These are phyloP conservation scores for Ogataea sp. DNA, from an alignment of 805 yeast species.

Conservation along the genomic window DNA sequence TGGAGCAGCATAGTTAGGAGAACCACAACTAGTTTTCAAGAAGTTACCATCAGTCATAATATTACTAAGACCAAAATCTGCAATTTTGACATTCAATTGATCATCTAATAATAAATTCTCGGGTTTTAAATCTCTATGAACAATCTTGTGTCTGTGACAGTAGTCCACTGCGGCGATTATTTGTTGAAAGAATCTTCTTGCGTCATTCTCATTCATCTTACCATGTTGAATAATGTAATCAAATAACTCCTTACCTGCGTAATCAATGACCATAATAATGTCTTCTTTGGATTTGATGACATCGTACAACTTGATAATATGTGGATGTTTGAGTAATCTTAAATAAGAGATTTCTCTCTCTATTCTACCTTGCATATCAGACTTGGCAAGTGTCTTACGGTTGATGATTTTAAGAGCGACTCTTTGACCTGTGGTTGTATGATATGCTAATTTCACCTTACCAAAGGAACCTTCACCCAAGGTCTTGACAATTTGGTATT, in stretches of 20 bases:
- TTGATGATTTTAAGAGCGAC: slow-evolving; percentile 93
- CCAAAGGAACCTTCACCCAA: slow-evolving; percentile 97
- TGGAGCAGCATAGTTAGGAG: slow-evolving; percentile 97
- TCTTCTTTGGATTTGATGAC: slow-evolving; percentile 94
- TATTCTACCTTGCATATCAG: slow-evolving; percentile 95
- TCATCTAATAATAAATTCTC: slow-evolving; percentile 88
- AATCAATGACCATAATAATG: slow-evolving; percentile 95
- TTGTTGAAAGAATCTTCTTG: slow-evolving; percentile 90
- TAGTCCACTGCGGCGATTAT: slow-evolving; percentile 94
- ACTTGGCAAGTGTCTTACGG: slow-evolving; percentile 83
- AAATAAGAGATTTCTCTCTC: slow-evolving; percentile 91
- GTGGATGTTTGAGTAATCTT: slow-evolving; percentile 86
- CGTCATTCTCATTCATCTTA: slow-evolving; percentile 86
- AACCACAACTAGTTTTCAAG: slow-evolving; percentile 89
- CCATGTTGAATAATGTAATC: slow-evolving; percentile 94
- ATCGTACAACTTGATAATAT: slow-evolving; percentile 89
- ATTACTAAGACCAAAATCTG: slow-evolving; percentile 90
- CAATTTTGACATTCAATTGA: slow-evolving; percentile 85
- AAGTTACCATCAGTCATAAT: slow-evolving; percentile 98
- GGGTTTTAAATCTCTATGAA: slow-evolving; percentile 93
- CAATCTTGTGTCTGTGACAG: slow-evolving; percentile 94
- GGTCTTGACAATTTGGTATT: slow-evolving; percentile 87
- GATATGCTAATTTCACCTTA: slow-evolving; percentile 87
- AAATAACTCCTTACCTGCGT: slow-evolving; percentile 92
- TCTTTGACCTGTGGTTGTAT: slow-evolving; percentile 81